Base-by-base conservation (phyloP, 192 early-diverging fungal genomes). In the Pilobolus umbonatus region DNA sequence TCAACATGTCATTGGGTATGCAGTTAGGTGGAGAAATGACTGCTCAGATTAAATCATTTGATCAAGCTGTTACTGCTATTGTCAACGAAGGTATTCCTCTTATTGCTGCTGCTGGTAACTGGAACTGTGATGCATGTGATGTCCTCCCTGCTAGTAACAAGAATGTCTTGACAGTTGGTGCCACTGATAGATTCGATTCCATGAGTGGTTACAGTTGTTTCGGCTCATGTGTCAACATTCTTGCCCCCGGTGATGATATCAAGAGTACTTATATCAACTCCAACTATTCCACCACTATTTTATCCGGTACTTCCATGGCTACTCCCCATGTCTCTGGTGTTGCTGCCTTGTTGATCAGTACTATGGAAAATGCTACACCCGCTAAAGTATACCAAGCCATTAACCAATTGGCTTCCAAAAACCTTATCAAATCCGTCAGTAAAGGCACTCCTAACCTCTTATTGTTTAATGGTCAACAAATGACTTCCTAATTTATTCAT, bases 281-380 rank as follows among this genome's bases (percentile, higher is more conserved):
- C 70, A 82, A 82, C 46, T 80, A 72, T 52, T 75, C 82, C 48
- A 87, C 82, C 64, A 91, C 93, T 80, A 86, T 83, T 61, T 92
- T 96, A 71, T 95, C 94, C 11, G 95, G 95, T 39, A 96, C 94
- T 12, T 92, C 89, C 34, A 95, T 96, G 93, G 92, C 95, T 55
- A 77, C 86, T 57, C 95, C 95, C 40, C 95, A 98, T 67, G 89
- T 90, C 49, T 83, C 82, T 61, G 95, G 95, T 52, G 84, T 94
- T 47, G 83, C 92, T 43, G 93, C 95, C 44, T 69, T 91, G 42
- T 80, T 81, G 40, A 60, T 80, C 35, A 29, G 46, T 11, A 6
- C 56, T 4, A 12, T 60, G 8, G 30, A 40, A 8, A 48, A 39
- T 45, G 30, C 63, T 21, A 73, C 75, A 40, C 75, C 80, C 54